Base-by-base conservation (phyloP, 345 rosid genomes). In the Hibiscus tridactylites region DNA sequence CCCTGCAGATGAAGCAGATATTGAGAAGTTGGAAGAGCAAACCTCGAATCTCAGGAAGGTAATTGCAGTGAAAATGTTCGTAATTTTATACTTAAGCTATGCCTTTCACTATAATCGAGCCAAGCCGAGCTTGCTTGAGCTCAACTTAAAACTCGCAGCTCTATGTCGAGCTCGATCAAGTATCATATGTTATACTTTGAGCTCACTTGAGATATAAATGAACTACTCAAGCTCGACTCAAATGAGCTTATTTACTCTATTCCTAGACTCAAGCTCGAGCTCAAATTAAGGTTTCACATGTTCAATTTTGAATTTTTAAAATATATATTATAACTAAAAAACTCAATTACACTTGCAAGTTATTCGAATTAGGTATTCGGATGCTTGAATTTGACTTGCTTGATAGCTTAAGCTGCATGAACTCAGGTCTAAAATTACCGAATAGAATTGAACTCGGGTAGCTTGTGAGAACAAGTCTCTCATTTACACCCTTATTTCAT, bases 1-100 rank as follows among this genome's bases (percentile, higher is more conserved):
- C 82, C 72, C 85, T 19, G 85, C 75, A 5, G 87, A 85, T 78
- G 83, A 87, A 77, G 88, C 81, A 1, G 97, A 91, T 70, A 79
- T 91, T 3, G 85, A 85, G 73, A 83, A 81, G 76, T 76, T 96
- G 72, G 96, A 92, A 81, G 96, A 87, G 71, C 86, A 70, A 75
- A 90, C 94, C 61, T 82, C 81, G n/a, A 75, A 73, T 81, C 82
- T 91, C n/a, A 86, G 86, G 76, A 89, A 88, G 98, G 98, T 90
- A 79, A 3, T 52, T 60, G 19, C 53, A 21, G 65, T 59, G 26
- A 57, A 66, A 44, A 50, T 42, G 28, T 54, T 64, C 70, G 9
- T 56, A 26, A 63, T 13, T 57, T 74, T 47, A 44, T 21, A 10
- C 4, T 15, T 47, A 46, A 35, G 28, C 47, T 16, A 28, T 29